Base-by-base conservation (phyloP, 495 filamentous ascomycete genomes). In the Aspergillus conjunctus region DNA sequence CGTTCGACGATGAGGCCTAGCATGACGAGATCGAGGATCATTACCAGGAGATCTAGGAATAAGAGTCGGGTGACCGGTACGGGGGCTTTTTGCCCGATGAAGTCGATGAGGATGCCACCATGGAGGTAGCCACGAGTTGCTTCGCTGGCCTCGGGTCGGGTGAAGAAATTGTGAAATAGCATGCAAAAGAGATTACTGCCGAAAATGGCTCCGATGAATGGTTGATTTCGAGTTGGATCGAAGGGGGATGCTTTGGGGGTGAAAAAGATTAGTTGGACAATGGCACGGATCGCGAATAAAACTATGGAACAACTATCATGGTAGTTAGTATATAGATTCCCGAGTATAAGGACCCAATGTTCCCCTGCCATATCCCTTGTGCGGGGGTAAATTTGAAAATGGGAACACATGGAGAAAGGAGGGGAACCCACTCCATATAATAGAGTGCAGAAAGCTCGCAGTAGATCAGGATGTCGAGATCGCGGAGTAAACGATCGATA, bases 31-130 rank as follows among this genome's bases (percentile, higher is more conserved):
- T 96, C 90, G 51, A 93, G 68, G 1, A 75, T 68, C 54, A 92
- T 68, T 31, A 93, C 77, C 1, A 88, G 60, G 21, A 87, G 21
- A 69, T 96, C 92, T 48, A 91, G 76, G 3, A 75, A 60, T 7
- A 91, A 66, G 26, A 93, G 80, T 41, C 84, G 78, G 11, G 87
- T 70, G 61, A 84, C 85, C 43, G 88, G 84, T 1, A 86, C 83
- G 7, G 92, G 90, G 30, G 86, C 87, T 68, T 85, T 84, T 76
- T 95, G 91, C 9, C 92, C 92, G 57, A 96, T 87, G 68, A 97
- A 93, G 72, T 96, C 89, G 60, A 96, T 87, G 44, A 94, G 81
- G 33, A 96, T 69, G 8, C 92, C 91, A 20, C 92, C 92, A 68
- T 96, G 91, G 1, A 94, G 79, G 68, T 95, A 94, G 7, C 88